Conservation (phyloP, 768 basidiomycete genomes). For the Podaxis pistillaris region DNA sequence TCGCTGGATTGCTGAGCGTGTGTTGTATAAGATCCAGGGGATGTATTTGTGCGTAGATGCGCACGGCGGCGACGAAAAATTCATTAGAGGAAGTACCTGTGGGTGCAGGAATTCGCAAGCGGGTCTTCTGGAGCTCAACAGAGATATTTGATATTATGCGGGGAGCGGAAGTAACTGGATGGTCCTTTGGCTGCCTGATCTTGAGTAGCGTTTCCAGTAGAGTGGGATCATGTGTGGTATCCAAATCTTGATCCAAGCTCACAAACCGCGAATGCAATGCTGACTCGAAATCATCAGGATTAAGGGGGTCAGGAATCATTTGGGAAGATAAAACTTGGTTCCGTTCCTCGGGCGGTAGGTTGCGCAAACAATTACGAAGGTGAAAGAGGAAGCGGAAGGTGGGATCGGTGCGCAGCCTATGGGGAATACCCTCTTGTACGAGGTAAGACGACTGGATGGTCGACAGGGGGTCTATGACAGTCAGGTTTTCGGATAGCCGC, state of each 20-base stretch:
- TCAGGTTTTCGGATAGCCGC: conserved; percentile 43
- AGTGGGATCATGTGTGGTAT: conserved; percentile 9
- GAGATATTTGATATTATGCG: conserved; percentile 16
- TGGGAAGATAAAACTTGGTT: conserved; percentile 22
- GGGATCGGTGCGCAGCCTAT: conserved; percentile 62
- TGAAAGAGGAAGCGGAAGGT: conserved; percentile 79
- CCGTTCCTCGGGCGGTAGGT: conserved; percentile 25
- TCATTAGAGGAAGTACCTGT: conserved; percentile 26
- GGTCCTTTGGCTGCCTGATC: conserved; percentile 8
- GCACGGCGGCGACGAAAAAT: conserved; percentile 32
- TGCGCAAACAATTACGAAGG: conserved; percentile 64
- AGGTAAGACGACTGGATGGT: conserved; percentile 83
- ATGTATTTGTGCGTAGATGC: conserved; percentile 22
- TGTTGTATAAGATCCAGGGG: conserved; percentile 28
- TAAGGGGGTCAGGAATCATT: conserved; percentile 14
- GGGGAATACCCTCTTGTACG: conserved; percentile 71
- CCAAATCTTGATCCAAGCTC: conserved; percentile 18
- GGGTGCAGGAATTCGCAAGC: conserved; percentile 35
- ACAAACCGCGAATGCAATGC: conserved; percentile 38
- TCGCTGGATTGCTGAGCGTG: conserved; percentile 22
- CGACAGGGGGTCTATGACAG: conserved; percentile 73
- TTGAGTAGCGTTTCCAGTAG: conserved; percentile 23
- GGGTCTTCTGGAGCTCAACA: conserved; percentile 27
- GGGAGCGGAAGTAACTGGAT: conserved; percentile 4
- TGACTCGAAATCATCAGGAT: conserved; percentile 30